These are phyloP conservation scores for Ogataea haglerorum DNA, from an alignment of 805 yeast species.

Conservation along the genomic window DNA sequence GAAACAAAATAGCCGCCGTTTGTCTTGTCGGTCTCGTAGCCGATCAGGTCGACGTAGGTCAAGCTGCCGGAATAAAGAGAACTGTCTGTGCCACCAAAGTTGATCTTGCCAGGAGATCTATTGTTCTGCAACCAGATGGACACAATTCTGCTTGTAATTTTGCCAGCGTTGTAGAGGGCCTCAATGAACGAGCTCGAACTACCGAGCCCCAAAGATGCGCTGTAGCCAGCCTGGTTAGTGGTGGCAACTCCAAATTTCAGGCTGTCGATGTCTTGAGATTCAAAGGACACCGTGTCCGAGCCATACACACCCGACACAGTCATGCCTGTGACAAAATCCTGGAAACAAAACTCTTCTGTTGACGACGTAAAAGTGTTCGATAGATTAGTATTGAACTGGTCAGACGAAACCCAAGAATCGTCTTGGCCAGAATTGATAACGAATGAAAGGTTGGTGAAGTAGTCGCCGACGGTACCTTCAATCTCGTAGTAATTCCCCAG, in stretches of 20 bases:
- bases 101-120: slow-evolving; percentile 25
- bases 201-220: slow-evolving; percentile 25
- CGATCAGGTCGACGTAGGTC: slow-evolving; percentile 16
- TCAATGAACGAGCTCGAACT: slow-evolving; percentile 17
- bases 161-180: slow-evolving; percentile 26
- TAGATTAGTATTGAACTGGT: slow-evolving; percentile 7
- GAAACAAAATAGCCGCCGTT: slow-evolving; percentile 18
- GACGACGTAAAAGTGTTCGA: slow-evolving; percentile 12
- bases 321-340: slow-evolving; percentile 11
- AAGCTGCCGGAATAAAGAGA: slow-evolving; percentile 26
- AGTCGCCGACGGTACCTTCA: slow-evolving; percentile 28
- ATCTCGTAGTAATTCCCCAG: slow-evolving; percentile 20
- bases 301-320: slow-evolving; percentile 20
- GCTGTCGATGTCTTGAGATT: slow-evolving; percentile 7
- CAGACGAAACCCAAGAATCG: slow-evolving; percentile 29
- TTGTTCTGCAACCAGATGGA: slow-evolving; percentile 29
- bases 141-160: slow-evolving; percentile 26
- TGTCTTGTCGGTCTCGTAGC: slow-evolving; percentile 8
- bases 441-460: slow-evolving; percentile 21
- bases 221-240: slow-evolving; percentile 12
- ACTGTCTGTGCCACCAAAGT: slow-evolving; percentile 34
- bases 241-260: slow-evolving; percentile 24
- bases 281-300: slow-evolving; percentile 16
- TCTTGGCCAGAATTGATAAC: slow-evolving; percentile 33
- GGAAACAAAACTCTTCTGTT: slow-evolving; percentile 12